A percentile compares a stretch with the other conserved stretches of the same genome.
Conservation (phyloP, 1,284 basidiomycete species). For the Ustilago trichophora region DNA sequence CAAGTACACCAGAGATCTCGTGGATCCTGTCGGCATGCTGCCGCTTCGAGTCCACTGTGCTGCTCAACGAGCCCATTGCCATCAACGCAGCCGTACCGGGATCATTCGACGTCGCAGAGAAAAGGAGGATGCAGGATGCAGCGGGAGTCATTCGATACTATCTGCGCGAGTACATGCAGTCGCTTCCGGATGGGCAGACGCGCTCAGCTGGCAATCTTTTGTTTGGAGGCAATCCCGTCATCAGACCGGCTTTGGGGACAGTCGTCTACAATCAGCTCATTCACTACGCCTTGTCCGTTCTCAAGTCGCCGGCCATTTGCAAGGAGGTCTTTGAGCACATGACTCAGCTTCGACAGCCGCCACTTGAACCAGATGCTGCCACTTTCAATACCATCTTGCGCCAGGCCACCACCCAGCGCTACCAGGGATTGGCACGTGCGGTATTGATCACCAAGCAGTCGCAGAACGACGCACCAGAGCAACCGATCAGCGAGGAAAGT, state of each 20-base stretch:
- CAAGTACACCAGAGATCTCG: slow-evolving; percentile 24
- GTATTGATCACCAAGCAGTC: slow-evolving; percentile 25
- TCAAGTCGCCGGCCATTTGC: slow-evolving; percentile 29
- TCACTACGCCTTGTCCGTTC: slow-evolving; percentile 29
- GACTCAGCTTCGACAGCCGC: slow-evolving; percentile 29
- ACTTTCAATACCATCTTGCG: slow-evolving; percentile 48
- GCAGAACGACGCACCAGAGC: not conserved
- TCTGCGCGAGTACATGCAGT: slow-evolving; percentile 33
- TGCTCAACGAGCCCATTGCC: slow-evolving; percentile 4
- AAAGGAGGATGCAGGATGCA: slow-evolving; percentile 6
- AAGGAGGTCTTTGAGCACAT: slow-evolving; percentile 42
- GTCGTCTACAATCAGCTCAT: slow-evolving; percentile 45
- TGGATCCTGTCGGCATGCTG: slow-evolving; percentile 45
- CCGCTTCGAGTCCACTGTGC: slow-evolving; percentile 25
- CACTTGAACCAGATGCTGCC: slow-evolving; percentile 33
- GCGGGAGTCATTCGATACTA: slow-evolving; percentile 24
- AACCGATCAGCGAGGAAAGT: not conserved
- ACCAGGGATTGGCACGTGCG: slow-evolving; percentile 17
- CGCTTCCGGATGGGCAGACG: slow-evolving; percentile 24
- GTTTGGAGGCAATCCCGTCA: slow-evolving; percentile 7
- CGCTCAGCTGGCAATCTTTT: slow-evolving; percentile 6
- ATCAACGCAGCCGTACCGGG: not conserved
- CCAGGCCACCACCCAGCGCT: slow-evolving; percentile 42
- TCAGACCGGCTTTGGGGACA: slow-evolving; percentile 22
- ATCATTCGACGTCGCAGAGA: not conserved